Base-by-base conservation (phyloP, 75 land plant genomes). In the Pinus albicaulis region DNA sequence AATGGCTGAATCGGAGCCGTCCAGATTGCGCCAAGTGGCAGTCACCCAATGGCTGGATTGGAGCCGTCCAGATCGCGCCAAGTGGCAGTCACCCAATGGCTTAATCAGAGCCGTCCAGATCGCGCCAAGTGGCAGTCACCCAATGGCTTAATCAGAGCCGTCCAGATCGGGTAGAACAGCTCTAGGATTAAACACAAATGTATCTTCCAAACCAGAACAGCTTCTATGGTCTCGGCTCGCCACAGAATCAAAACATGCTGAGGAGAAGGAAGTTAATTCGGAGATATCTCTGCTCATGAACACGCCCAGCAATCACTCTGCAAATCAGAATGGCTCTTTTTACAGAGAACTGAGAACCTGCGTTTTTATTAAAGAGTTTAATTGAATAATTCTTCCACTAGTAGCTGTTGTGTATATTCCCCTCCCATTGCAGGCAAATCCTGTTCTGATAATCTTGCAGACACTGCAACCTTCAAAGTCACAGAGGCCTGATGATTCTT, bases 361-460 rank as follows among this genome's bases (percentile, higher is more conserved):
- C 53, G 10, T 48, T 48, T 48, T 48, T 1, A 14, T 76, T 76
- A 66, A 57, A 19, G 3, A 72, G 56, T 36, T 78, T 79, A 64
- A 88, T 83, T 4, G 87, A 76, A 56, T 89, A 88, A 73, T 82
- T 74, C 87, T 87, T 59, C 87, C 90, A 66, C 96, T 92, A 0
- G 90, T 92, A 1, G 96, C 91, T 19, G 94, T 87, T 4, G 96
- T 94, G 75, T 87, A 88, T 17, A 92, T 91, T 1, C 95, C 95
- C 16, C 83, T 86, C n/a, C 76, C 90, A 71, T 79, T 79, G n/a
- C 81, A 52, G 6, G 86, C 81, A 73, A 94, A 94, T 15, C 94
- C 96, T 12, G 86, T 68, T 75, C 92, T 81, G 19, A 94, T 87
- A n/a, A 94, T 92, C 23, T 84, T 63, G 76, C 96, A 94, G 3